phyloP scores from a whole-genome alignment of 768 basidiomycete species.

The Serendipita sp. region DNA sequence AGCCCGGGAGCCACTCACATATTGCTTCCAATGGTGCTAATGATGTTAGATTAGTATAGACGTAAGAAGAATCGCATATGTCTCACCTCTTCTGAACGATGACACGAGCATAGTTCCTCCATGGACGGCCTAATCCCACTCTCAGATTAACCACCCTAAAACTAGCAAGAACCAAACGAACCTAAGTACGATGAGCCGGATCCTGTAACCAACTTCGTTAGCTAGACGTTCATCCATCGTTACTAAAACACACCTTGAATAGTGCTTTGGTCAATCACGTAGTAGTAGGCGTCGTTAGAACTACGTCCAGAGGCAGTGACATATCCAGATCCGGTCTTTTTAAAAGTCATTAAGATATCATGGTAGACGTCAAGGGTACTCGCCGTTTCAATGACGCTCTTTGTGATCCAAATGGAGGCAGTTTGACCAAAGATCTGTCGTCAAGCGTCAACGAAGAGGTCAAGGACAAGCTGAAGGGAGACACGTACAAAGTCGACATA shows the following conservation, averaged over 20 bases:
- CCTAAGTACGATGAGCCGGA: slow-evolving; percentile 15
- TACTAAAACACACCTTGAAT: slow-evolving; percentile 20
- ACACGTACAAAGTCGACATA: slow-evolving; percentile 33
- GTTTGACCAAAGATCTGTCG: slow-evolving; percentile 7
- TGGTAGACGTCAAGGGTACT: neutral
- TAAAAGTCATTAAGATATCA: neutral
- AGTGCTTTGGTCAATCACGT: slow-evolving; percentile 26
- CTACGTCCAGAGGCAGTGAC: slow-evolving; percentile 33
- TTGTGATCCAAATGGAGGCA: slow-evolving; percentile 4
- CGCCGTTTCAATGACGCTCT: slow-evolving; percentile 3
- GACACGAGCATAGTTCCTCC: slow-evolving; percentile 5
- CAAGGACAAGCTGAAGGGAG: slow-evolving; percentile 24
- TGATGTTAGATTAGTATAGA: slow-evolving; percentile 23
- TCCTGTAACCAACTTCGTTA: neutral
- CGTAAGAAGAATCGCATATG: neutral
- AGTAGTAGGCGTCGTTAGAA: slow-evolving; percentile 22
- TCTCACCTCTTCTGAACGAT: neutral
- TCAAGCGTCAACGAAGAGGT: neutral
- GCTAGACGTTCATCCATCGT: slow-evolving; percentile 15
- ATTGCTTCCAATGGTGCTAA: slow-evolving; percentile 25
- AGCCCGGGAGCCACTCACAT: neutral
- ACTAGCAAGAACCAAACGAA: slow-evolving; percentile 23
- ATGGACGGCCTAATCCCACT: neutral
- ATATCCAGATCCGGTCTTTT: slow-evolving; percentile 23
- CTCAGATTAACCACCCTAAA: neutral